These are phyloP conservation scores for Alternaria gaisen DNA, from an alignment of 2,329 filamentous ascomycete genomes.

Conservation along the genomic window DNA sequence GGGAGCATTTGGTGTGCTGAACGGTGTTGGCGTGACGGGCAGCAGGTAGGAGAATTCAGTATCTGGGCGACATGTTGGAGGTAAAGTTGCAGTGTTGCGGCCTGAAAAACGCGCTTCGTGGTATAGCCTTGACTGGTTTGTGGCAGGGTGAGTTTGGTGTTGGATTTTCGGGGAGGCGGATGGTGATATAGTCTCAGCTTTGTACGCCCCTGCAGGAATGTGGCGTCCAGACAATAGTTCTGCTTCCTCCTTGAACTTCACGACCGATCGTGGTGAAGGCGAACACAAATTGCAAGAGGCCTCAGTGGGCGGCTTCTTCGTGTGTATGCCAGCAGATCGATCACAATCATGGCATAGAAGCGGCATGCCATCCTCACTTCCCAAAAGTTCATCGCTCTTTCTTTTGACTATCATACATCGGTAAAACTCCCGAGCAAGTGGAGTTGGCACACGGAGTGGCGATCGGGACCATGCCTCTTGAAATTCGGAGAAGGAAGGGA, in stretches of 20 bases:
- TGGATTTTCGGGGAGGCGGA: not conserved
- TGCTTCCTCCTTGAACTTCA: not conserved
- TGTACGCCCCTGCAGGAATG: not conserved
- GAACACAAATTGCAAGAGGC: conserved; percentile 23
- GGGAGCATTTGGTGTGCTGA: conserved; percentile 69
- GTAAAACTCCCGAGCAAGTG: conserved; percentile 3
- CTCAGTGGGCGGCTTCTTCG: not conserved
- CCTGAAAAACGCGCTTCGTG: conserved; percentile 31
- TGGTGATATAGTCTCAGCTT: not conserved
- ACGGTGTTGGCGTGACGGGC: conserved; percentile 73
- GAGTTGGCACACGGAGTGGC: not conserved
- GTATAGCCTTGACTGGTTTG: not conserved
- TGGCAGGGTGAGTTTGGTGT: not conserved
- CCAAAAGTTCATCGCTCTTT: not conserved
- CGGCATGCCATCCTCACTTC: not conserved
- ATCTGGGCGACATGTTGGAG: conserved; percentile 74
- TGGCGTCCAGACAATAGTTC: not conserved
- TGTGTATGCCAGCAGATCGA: not conserved
- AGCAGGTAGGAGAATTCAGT: conserved; percentile 68
- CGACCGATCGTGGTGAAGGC: not conserved
- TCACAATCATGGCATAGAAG: not conserved
- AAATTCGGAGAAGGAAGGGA: not conserved
- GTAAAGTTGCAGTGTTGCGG: conserved; percentile 37
- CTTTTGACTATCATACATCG: not conserved
- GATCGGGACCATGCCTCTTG: not conserved